Conservation (phyloP, 441 rosid genomes). For the Adansonia rubrostipa region DNA sequence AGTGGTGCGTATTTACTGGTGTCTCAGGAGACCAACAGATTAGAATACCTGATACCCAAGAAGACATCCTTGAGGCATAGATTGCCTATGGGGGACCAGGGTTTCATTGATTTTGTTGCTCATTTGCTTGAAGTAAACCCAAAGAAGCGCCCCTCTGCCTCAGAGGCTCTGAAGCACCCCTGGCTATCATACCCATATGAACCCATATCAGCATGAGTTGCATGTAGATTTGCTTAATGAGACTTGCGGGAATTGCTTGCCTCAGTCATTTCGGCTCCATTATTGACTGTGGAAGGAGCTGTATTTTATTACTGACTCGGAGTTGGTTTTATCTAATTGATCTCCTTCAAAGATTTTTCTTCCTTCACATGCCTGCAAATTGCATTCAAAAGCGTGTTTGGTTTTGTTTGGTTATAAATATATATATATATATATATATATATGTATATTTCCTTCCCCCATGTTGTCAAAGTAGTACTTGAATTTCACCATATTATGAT, state of each 20-base stretch:
- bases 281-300: conserved; percentile 33
- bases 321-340: conserved; percentile 14
- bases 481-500: conserved; percentile 13
- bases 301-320: conserved; percentile 29
- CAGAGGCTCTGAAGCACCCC: conserved; percentile 87
- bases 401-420: conserved; percentile 34
- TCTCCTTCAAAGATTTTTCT: not conserved
- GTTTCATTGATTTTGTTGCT: conserved; percentile 81
- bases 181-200: conserved; percentile 92
- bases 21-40: conserved; percentile 77
- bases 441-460: conserved; percentile 19
- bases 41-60: conserved; percentile 89
- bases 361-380: conserved; percentile 33
- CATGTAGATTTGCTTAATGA: conserved; percentile 15
- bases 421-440: conserved; percentile 10
- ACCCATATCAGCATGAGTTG: conserved; percentile 79
- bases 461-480: conserved; percentile 39
- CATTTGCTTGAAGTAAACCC: conserved; percentile 92
- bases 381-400: conserved; percentile 43
- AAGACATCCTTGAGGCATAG: conserved; percentile 88
- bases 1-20: conserved; percentile 14
- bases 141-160: conserved; percentile 88
- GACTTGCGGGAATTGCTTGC: conserved; percentile 20
- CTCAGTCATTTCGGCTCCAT: conserved; percentile 8
- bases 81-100: conserved; percentile 97